phyloP scores from a whole-genome alignment of 192 early-diverging fungal genomes.

The Mortierella hygrophila region DNA sequence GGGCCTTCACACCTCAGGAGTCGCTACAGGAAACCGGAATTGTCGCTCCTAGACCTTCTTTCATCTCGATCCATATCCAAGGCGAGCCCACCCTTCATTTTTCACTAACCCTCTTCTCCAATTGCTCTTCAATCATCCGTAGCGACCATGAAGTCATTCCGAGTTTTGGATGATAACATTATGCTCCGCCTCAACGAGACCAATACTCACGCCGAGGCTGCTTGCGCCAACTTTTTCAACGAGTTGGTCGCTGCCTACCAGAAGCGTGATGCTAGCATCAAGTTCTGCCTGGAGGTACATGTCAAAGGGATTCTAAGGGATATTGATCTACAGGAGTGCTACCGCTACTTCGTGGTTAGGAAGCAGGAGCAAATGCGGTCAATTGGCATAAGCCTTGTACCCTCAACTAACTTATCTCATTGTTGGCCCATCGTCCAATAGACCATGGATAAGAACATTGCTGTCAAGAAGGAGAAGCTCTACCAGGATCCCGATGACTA shows the following conservation, averaged over 20 bases:
- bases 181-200: slow-evolving; percentile 81
- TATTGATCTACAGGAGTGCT: neutral
- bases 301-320: neutral
- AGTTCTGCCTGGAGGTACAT: slow-evolving; percentile 73
- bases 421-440: neutral
- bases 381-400: neutral
- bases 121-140: neutral
- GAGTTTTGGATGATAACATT: slow-evolving; percentile 86
- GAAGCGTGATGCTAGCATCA: slow-evolving; percentile 74
- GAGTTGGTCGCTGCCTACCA: slow-evolving; percentile 74
- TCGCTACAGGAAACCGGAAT: neutral
- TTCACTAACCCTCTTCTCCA: neutral
- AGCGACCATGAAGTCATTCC: slow-evolving; percentile 77
- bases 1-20: neutral
- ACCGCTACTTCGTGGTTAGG: neutral
- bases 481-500: slow-evolving; percentile 69
- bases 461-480: slow-evolving; percentile 61
- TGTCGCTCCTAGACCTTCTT: neutral
- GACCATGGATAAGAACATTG: slow-evolving; percentile 57
- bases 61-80: neutral
- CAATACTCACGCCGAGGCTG: slow-evolving; percentile 71
- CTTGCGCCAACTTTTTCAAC: slow-evolving; percentile 75
- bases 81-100: neutral
- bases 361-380: neutral
- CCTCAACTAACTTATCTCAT: neutral